Evolutionary conservation across 2,329 filamentous ascomycete species (phyloP), one percentile per base, ranked within the genome.

Genomic region (Geosmithia flava): DNA sequence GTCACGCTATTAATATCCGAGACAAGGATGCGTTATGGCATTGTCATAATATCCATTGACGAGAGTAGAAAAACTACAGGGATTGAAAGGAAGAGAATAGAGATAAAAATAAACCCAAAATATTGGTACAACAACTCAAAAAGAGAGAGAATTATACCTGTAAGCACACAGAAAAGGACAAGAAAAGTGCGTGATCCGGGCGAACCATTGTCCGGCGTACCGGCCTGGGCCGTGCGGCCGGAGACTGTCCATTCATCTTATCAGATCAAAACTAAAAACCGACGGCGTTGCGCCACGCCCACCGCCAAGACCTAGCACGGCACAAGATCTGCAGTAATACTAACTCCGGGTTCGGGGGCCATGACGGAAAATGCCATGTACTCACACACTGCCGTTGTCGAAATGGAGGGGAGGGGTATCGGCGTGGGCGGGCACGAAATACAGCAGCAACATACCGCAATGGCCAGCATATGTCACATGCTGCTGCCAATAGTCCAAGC

Each of bases 231-330:
- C 33, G 33, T 37, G 33, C 33, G 33, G 10, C 11, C 19, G 20
- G 20, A 27, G 23, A 15, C 15, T 16, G 17, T 27, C 33, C 23
- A n/a, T n/a, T 37, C 27, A 48, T 48, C 47, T 48, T 48, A 48
- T 48, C 47, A 48, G 47, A 48, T 48, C 47, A 48, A 48, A 13
- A 13, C 33, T 37, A 37, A 37, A 13, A 37, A 37, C 33, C 33
- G 33, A 37, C 33, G 33, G 33, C 33, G 33, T 37, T 37, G 33
- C 33, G 33, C 33, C 33, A 37, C 33, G 33, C 11, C 3, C 33
- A 37, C 5, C 33, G 33, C 33, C 15, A 37, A 37, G 33, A 16
- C 33, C 33, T 13, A 3, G 6, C 15, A 27, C 15, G 33, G 33
- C 33, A 37, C 33, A 37, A 16, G 33, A 37, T 37, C 33, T 37